phyloP scores from a whole-genome alignment of 805 yeast species.

The Metschnikowia baotianmanensis region DNA sequence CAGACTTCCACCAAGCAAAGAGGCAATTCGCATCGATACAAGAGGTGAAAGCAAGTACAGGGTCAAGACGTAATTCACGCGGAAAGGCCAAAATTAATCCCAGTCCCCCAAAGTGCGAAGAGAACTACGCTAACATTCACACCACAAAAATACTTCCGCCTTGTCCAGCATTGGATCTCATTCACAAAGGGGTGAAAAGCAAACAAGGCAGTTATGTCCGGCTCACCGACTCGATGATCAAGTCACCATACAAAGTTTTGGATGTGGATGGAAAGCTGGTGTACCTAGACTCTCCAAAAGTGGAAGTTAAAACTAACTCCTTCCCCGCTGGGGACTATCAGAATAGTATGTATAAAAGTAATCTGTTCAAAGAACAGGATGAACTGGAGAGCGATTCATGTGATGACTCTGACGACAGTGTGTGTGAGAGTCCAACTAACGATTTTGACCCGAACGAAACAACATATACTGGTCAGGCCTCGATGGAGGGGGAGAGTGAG shows the following conservation, averaged over 20 bases:
- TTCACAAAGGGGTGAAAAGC: slow-evolving; percentile 48
- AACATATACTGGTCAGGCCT: slow-evolving; percentile 6
- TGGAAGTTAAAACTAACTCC: slow-evolving; percentile 20
- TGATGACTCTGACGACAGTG: slow-evolving; percentile 3
- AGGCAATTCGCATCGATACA: slow-evolving; percentile 42
- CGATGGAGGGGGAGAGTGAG: slow-evolving; percentile 6
- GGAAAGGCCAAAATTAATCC: not conserved
- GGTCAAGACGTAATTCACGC: slow-evolving; percentile 21
- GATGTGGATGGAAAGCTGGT: slow-evolving; percentile 41
- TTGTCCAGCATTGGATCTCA: slow-evolving; percentile 41
- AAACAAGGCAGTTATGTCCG: slow-evolving; percentile 49
- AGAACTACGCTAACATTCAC: slow-evolving; percentile 32
- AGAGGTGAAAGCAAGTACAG: slow-evolving; percentile 23
- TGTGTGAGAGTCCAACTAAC: not conserved
- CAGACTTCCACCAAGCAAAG: slow-evolving; percentile 53
- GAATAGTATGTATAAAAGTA: slow-evolving; percentile 42
- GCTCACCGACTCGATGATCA: slow-evolving; percentile 42
- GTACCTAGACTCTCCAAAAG: slow-evolving; percentile 25
- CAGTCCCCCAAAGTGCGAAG: slow-evolving; percentile 30
- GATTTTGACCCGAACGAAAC: slow-evolving; percentile 2
- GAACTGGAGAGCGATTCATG: not conserved
- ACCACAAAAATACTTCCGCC: slow-evolving; percentile 46
- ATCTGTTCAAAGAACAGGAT: slow-evolving; percentile 19
- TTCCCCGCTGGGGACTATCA: slow-evolving; percentile 25
- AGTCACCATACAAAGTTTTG: slow-evolving; percentile 41